Evolutionary conservation across 345 rosid species (phyloP).

Genomic region (Salix purpurea): DNA sequence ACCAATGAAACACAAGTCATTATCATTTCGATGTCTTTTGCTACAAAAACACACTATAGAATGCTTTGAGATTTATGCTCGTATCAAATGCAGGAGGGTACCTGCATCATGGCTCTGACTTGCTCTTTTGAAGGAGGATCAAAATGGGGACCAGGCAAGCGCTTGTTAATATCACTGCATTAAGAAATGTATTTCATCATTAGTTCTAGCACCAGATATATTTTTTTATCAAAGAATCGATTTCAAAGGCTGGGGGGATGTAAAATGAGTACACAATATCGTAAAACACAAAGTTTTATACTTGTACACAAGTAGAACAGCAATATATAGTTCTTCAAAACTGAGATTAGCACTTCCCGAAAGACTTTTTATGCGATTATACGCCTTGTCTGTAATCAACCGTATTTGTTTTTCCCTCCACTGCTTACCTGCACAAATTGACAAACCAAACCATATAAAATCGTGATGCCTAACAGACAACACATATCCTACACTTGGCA

Average conservation of each 20-base stretch:
- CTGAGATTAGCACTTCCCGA: slow-evolving; percentile 53
- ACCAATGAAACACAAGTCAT: background rate
- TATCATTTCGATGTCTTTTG: background rate
- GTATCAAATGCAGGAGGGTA: slow-evolving; percentile 19
- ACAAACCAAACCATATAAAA: background rate
- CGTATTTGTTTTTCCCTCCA: slow-evolving; percentile 74
- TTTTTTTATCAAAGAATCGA: background rate
- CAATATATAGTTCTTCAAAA: slow-evolving; percentile 84
- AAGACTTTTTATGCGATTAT: slow-evolving; percentile 42
- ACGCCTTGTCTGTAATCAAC: slow-evolving; percentile 62
- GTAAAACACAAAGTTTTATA: slow-evolving; percentile 19
- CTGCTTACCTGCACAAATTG: slow-evolving; percentile 55
- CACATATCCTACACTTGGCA: too few species aligned
- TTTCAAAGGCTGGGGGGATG: background rate
- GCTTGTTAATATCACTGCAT: slow-evolving; percentile 78
- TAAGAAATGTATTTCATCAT: background rate
- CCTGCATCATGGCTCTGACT: slow-evolving; percentile 59
- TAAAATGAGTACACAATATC: background rate
- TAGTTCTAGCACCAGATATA: background rate
- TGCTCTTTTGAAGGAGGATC: slow-evolving; percentile 82
- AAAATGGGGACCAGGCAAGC: slow-evolving; percentile 90
- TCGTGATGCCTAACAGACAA: too few species aligned
- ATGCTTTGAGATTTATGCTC: background rate
- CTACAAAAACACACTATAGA: background rate
- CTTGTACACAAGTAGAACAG: slow-evolving; percentile 84